Base-by-base conservation (phyloP, 2,329 filamentous ascomycete genomes). In the Orbilia brochopaga region DNA sequence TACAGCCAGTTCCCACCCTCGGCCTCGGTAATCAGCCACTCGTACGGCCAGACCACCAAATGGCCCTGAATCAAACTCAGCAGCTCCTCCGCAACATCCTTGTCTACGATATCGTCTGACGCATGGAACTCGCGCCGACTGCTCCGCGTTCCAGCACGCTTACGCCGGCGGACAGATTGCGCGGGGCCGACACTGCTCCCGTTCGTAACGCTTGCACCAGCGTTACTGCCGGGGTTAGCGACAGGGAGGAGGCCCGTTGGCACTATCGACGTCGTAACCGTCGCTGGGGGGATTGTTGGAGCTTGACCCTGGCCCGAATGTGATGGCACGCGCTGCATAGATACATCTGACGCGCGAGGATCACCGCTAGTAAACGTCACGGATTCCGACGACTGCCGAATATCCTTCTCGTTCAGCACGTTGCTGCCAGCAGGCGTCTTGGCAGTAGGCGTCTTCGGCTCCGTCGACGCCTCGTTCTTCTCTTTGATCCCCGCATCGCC, bases 1-100 rank as follows among this genome's bases (percentile, higher is more conserved):
- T 96, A 97, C 74, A 97, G 85, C 94, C 94, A 99, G 78, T 97
- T 96, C 64, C 92, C 91, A 75, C 91, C 92, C 77, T 88, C 87
- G 82, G 97, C 94, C 81, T 97, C 94, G 63, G 88, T 90, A 76
- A 90, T 86, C 60, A 96, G 85, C 92, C 95, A 99, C 77, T 99
- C 91, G 80, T 97, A 96, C 4, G 94, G 94, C 83, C 95, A 99
- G 74, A 91, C 82, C 24, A 99, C 92, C 58, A 99, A 80, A 78
- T 92, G 88, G 0, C 94, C 94, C 79, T 97, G 93, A 24, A 94
- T 85, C 81, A 94, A 81, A 74, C 86, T 85, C 75, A 97, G 82
- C 75, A 97, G 80, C 76, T 90, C 89, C 78, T 96, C 92, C 0
- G 92, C 90, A 75, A 95, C 90, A 4, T 85, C 84, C 61, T 86